phyloP scores from a whole-genome alignment of 177 flowering plant species.

The Vitis hybrid region DNA sequence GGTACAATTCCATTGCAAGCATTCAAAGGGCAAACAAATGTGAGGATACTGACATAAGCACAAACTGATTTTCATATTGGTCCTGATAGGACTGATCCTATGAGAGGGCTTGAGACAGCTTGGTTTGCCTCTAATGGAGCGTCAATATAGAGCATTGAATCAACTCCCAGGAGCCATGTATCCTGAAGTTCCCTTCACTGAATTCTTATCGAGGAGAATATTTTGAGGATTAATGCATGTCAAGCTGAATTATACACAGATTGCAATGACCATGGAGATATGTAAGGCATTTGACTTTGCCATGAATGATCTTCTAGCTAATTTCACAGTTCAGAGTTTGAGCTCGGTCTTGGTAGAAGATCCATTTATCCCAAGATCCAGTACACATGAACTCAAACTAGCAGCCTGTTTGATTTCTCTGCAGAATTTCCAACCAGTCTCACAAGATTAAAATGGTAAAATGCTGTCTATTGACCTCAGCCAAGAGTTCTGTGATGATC shows the following conservation, averaged over 20 bases:
- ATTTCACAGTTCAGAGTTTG: not conserved
- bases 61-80: no score
- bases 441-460: slow-evolving; percentile 11
- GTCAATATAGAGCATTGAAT: no score
- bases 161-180: no score
- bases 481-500: not conserved
- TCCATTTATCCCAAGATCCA: slow-evolving; percentile 11
- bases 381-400: slow-evolving; percentile 10
- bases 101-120: no score
- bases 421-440: slow-evolving; percentile 9
- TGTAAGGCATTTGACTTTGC: slow-evolving; percentile 4
- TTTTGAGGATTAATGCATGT: slow-evolving; percentile 12
- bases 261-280: slow-evolving; percentile 10
- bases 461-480: slow-evolving; percentile 8
- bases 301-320: not conserved
- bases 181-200: no score
- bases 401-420: slow-evolving; percentile 3
- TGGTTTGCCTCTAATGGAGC: no score
- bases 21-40: no score
- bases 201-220: slow-evolving; percentile 9
- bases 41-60: no score
- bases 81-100: no score
- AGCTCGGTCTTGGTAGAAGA: not conserved
- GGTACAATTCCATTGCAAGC: no score
- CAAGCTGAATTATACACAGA: not conserved